A percentile compares a stretch with the other conserved stretches of the same genome.
phyloP scores from a whole-genome alignment of 2,329 filamentous ascomycete species.

The Xylariaceae sp. region DNA sequence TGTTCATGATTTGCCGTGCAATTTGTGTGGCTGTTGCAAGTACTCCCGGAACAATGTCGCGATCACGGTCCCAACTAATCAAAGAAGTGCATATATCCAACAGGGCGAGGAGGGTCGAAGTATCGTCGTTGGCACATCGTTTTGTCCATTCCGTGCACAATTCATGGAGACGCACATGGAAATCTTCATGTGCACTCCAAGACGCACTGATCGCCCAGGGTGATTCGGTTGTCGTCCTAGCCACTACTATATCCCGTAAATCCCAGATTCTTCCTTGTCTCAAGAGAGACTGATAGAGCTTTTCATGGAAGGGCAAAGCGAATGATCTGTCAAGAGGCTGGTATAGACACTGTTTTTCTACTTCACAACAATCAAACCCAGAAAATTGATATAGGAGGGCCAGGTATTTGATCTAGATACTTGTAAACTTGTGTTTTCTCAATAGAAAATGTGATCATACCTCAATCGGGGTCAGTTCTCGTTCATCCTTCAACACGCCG shows the following conservation, averaged over 20 bases:
- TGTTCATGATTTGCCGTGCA: neutral
- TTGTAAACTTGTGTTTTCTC: neutral
- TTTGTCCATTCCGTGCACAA: neutral
- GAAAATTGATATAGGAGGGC: neutral
- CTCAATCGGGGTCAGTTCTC: neutral
- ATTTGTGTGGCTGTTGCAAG: neutral
- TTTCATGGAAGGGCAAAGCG: neutral
- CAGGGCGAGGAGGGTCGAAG: neutral
- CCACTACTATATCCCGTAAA: neutral
- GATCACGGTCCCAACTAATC: neutral
- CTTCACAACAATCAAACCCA: neutral
- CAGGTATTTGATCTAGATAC: neutral
- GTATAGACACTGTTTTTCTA: too few relatives aligned
- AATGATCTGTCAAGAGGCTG: neutral
- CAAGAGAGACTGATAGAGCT: neutral
- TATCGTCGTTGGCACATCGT: neutral
- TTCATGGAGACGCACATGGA: neutral
- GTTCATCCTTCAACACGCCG: neutral
- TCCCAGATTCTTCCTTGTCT: conserved; percentile 4
- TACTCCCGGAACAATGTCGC: neutral
- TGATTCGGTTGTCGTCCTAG: neutral
- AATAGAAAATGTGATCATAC: neutral
- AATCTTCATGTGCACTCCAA: neutral
- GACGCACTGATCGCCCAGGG: neutral
- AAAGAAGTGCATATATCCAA: neutral